These are phyloP conservation scores for Eucalyptus leucophloia DNA, from an alignment of 345 rosid species.

Conservation along the genomic window DNA sequence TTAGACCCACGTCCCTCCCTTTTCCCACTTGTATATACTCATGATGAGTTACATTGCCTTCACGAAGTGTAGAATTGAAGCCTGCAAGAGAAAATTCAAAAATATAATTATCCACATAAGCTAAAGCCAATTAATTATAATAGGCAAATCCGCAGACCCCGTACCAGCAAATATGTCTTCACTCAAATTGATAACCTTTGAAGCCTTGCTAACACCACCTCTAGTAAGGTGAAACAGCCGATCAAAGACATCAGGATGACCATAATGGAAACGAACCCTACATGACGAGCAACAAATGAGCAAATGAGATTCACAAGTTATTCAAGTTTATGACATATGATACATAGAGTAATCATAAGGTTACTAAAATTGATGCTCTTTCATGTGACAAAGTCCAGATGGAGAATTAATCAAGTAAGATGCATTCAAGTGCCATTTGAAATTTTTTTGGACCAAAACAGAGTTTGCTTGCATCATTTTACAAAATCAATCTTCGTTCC, in stretches of 20 bases:
- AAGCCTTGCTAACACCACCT: slow-evolving; percentile 99
- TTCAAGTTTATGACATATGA: neutral
- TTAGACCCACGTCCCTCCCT: slow-evolving; percentile 99
- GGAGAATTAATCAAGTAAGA: neutral
- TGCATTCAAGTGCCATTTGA: neutral
- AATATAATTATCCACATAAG: neutral
- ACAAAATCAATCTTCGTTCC: neutral
- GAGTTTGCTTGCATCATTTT: neutral
- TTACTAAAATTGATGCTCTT: neutral
- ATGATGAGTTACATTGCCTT: slow-evolving; percentile 99
- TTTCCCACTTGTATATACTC: slow-evolving; percentile 99
- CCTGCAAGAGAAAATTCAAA: slow-evolving; percentile 26
- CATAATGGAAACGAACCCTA: slow-evolving; percentile 99
- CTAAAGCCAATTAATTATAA: neutral
- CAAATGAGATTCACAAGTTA: neutral
- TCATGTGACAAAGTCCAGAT: neutral
- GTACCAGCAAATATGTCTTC: slow-evolving; percentile 99
- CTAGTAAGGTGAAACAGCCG: slow-evolving; percentile 96
- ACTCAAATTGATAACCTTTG: slow-evolving; percentile 91
- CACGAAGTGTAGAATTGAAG: slow-evolving; percentile 96
- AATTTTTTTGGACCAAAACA: neutral
- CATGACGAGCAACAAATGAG: neutral
- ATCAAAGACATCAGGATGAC: slow-evolving; percentile 99
- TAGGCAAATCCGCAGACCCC: neutral
- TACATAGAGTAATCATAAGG: neutral